Evolutionary conservation across 179 eudicot genomes (phyloP), one percentile per base, ranked within the genome.

Genomic region (Carnegiea gigantea): DNA sequence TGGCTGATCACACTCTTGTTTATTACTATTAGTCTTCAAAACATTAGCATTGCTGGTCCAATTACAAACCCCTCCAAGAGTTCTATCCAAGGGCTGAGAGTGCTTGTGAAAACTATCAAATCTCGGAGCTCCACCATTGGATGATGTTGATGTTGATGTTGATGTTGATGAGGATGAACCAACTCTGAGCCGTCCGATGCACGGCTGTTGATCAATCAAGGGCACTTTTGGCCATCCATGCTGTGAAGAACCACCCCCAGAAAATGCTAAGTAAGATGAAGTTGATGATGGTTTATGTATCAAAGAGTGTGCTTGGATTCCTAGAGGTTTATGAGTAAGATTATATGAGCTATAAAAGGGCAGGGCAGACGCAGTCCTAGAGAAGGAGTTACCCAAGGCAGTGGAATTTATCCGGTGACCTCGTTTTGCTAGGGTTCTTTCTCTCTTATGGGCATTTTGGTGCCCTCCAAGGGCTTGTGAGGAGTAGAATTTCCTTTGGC

Each of bases 391-490:
- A 44, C 79, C 79, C 70, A 68, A 82, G 13, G 80, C 0, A 57
- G 82, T 18, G 11, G 76, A 81, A 64, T 74, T 36, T 17, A 81
- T 64, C 71, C 78, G 40, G 23, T 76, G 82, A 40, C 84, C 82
- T 36, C 84, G 87, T 85, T 85, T 85, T 7, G 82, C 87, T 43
- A 85, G 82, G 5, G 82, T 81, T 78, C 87, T 81, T 54, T 85
- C 87, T 68, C 87, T 72, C 70, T 85, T 85, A 40, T 85, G 87
- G 48, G 87, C 87, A 78, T 85, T 85, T 81, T 85, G 87, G 23
- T 85, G 87, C 0, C 87, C 87, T 78, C 87, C 87, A 67, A 85
- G 79, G 9, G 87, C 87, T 75, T 85, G 87, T n/a, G 87, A 85
- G 77, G 84, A 81, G 30, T 85, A 82, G 51, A 85, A 84, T 46